phyloP scores from a whole-genome alignment of 345 rosid genomes.

The Cardamine occulta region DNA sequence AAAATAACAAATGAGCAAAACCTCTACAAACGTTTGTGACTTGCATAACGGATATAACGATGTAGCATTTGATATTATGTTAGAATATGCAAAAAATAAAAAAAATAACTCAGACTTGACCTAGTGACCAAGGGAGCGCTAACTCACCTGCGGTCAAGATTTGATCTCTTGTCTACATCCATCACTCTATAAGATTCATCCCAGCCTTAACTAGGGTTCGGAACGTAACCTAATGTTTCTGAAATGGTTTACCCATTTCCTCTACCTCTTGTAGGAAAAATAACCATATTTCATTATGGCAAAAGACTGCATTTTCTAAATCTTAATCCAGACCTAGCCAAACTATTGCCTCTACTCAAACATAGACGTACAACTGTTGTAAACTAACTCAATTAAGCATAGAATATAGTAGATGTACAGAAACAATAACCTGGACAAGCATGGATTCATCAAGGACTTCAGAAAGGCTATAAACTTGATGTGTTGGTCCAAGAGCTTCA shows the following conservation, averaged over 20 bases:
- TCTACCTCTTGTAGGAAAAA: conserved; percentile 12
- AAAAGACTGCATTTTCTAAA: not conserved
- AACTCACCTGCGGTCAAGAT: not conserved
- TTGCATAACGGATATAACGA: conserved; percentile 12
- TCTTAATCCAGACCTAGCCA: conserved; percentile 4
- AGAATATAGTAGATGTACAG: conserved; percentile 12
- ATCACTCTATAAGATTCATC: conserved; percentile 9
- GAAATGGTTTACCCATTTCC: not conserved
- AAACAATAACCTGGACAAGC: conserved; percentile 75
- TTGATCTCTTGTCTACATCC: not conserved
- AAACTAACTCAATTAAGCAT: conserved; percentile 15
- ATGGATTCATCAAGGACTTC: conserved; percentile 88
- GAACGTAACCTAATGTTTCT: conserved; percentile 19
- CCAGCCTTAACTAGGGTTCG: not conserved
- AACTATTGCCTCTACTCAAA: not conserved
- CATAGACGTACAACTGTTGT: conserved; percentile 1
- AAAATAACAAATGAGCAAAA: conserved; percentile 30
- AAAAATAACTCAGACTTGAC: not conserved
- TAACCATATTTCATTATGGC: not conserved
- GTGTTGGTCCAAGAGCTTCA: conserved; percentile 83
- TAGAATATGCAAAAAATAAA: not conserved
- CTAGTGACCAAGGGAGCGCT: not conserved
- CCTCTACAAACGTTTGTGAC: not conserved
- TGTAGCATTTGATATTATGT: not conserved
- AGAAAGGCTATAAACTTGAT: conserved; percentile 64